phyloP scores from a whole-genome alignment of 2,329 filamentous ascomycete species.

The Fusarium coffeatum region DNA sequence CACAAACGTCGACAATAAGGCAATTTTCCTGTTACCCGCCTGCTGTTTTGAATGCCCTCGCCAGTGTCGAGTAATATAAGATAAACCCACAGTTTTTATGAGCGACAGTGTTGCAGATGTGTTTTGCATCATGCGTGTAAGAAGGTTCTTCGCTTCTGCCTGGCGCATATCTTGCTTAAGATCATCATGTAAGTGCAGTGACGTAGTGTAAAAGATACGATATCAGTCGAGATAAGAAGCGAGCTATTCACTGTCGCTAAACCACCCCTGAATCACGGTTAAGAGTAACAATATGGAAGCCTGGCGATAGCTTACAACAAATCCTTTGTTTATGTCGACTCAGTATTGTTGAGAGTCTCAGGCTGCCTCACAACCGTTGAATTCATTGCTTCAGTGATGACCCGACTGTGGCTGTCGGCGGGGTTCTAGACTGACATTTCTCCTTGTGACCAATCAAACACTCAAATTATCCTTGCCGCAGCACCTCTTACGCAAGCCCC shows the following conservation, averaged over 20 bases:
- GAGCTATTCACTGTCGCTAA: not conserved
- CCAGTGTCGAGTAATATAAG: not conserved
- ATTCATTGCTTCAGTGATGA: conserved; percentile 20
- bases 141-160: conserved; percentile 4
- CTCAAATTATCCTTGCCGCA: not conserved
- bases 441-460: conserved; percentile 17
- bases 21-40: no score
- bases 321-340: not conserved
- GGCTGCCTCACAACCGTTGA: conserved; percentile 30
- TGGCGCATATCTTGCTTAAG: conserved; percentile 2
- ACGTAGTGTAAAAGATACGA: conserved; percentile 14
- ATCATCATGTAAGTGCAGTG: conserved; percentile 12
- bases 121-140: conserved; percentile 7
- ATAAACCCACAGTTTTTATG: not conserved
- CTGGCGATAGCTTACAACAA: not conserved
- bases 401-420: conserved; percentile 31
- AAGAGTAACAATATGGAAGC: not conserved
- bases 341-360: not conserved
- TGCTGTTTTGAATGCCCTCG: no score
- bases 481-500: conserved; percentile 42
- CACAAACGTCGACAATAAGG: no score
- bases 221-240: not conserved
- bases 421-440: conserved; percentile 20
- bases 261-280: not conserved
- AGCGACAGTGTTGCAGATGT: not conserved